Evolutionary conservation across 1,284 basidiomycete genomes (phyloP).

Genomic region (Moniliophthora roreri): DNA sequence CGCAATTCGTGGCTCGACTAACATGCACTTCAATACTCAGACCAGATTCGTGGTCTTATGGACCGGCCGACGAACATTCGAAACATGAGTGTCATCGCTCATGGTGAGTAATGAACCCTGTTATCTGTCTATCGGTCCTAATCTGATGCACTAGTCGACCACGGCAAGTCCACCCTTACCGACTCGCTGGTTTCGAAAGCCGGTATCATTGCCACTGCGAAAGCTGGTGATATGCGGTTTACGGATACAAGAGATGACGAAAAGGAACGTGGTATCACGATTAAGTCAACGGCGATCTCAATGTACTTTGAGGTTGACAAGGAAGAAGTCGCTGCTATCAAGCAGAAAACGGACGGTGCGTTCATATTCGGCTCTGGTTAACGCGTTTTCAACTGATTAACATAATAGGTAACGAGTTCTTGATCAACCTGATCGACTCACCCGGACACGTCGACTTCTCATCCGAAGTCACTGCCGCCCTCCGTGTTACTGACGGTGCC

Average conservation of each 20-base stretch:
- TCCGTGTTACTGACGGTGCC: conserved; percentile 99
- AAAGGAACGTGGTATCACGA: conserved; percentile 99
- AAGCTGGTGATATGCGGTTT: conserved; percentile 97
- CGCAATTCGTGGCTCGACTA: conserved; percentile 9
- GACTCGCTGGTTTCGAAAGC: conserved; percentile 99
- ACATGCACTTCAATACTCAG: conserved; percentile 35
- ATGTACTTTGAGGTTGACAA: conserved; percentile 99
- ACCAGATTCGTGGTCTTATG: conserved; percentile 91
- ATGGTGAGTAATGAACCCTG: conserved; percentile 56
- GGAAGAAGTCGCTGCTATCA: conserved; percentile 83
- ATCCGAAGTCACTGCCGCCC: conserved; percentile 98
- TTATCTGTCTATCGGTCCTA: conserved; percentile 8
- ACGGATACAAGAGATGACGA: conserved; percentile 98
- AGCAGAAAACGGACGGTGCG: conserved; percentile 91
- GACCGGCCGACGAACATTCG: conserved; percentile 90
- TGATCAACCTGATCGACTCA: conserved; percentile 99
- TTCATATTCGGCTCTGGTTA: conserved; percentile 8
- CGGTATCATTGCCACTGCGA: conserved; percentile 96
- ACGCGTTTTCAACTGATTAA: conserved; percentile 18
- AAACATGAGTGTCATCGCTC: conserved; percentile 99
- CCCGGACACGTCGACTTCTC: conserved; percentile 99
- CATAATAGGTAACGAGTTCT: conserved; percentile 84
- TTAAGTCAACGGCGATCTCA: conserved; percentile 99
- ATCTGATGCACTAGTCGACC: conserved; percentile 74
- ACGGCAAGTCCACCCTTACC: conserved; percentile 99